Conservation (phyloP, 2,329 filamentous ascomycete genomes). For the Colletotrichum scovillei region DNA sequence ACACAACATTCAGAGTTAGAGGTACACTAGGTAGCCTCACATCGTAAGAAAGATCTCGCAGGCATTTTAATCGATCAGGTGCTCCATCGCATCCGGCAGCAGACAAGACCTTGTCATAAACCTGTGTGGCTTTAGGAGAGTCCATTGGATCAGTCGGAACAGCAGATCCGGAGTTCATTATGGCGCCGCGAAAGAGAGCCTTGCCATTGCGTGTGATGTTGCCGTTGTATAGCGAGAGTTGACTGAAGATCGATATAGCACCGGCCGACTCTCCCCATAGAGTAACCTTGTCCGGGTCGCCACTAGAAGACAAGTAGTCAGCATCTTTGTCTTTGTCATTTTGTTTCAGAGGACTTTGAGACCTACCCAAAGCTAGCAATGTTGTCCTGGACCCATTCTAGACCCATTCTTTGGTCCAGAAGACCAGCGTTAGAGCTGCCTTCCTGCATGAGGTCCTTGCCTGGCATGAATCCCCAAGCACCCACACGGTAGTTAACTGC, state of each 20-base stretch:
- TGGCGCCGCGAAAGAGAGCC: slow-evolving; percentile 71
- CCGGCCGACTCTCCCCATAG: slow-evolving; percentile 73
- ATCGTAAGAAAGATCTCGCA: slow-evolving; percentile 65
- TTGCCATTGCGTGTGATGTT: slow-evolving; percentile 64
- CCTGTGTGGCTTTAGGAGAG: slow-evolving; percentile 63
- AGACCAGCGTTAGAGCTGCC: slow-evolving; percentile 52
- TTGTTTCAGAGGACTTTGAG: no score
- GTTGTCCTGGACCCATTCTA: slow-evolving; percentile 50
- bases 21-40: slow-evolving; percentile 59
- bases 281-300: slow-evolving; percentile 72
- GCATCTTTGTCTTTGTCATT: background rate
- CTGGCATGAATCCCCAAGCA: slow-evolving; percentile 44
- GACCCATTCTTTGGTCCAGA: slow-evolving; percentile 47
- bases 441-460: slow-evolving; percentile 55
- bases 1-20: slow-evolving; percentile 65
- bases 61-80: slow-evolving; percentile 62
- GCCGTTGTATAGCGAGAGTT: slow-evolving; percentile 71
- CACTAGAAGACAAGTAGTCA: slow-evolving; percentile 46
- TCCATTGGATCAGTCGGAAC: slow-evolving; percentile 65
- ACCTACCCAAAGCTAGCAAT: slow-evolving; percentile 46
- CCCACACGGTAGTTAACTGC: slow-evolving; percentile 45
- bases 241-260: slow-evolving; percentile 70
- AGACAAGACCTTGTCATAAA: slow-evolving; percentile 63
- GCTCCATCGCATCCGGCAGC: slow-evolving; percentile 63
- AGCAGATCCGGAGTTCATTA: slow-evolving; percentile 71